Base-by-base conservation (phyloP, 2,329 filamentous ascomycete species). In the Penicillium sp. region DNA sequence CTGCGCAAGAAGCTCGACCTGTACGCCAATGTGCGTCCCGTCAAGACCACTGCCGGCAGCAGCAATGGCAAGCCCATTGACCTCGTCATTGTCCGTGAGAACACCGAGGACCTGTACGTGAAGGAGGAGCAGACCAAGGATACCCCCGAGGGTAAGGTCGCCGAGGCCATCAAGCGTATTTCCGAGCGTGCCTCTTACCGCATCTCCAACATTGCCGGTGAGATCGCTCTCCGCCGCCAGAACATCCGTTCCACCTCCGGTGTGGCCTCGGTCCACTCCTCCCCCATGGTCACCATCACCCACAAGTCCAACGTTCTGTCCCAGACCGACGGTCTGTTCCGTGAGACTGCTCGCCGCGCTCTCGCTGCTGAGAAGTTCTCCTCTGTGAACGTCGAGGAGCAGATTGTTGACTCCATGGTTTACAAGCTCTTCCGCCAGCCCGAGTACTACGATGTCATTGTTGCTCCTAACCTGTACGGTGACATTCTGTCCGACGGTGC, bases 341-440 rank as follows among this genome's bases (percentile, higher is more conserved):
- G 95, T 66, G 82, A 88, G 66, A 90, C 90, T 5, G 86, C 90
- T 16, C 87, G 90, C 65, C 82, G 82, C 29, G 91, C 90, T 4
- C 86, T 98, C 9, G 82, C 86, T 27, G 81, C 82, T 51, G 66
- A 83, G 13, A 82, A 80, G 64, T 97, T 90, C 80, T 76, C 78
- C 59, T 77, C 76, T 50, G 80, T 96, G 53, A 78, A 79, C 43
- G 82, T 97, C 53, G 95, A 98, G 78, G 95, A 98, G 83, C 95
- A 99, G 81, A 99, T 99, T 67, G 93, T 99, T 62, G 95, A 99
- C 79, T 93, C 89, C 60, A 99, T 99, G 95, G 92, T 98, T 57
- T 98, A 98, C 86, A 98, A 98, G 83, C 89, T 99, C 56, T 98
- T 98, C 87, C 91, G 93, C 61, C 91, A 98, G 78, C 95, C 95